Percentiles rank a stretch among this genome's conserved stretches.
Evolutionary conservation across 2,329 filamentous ascomycete species (phyloP).

Genomic region (Zasmidium citrigriseum): DNA sequence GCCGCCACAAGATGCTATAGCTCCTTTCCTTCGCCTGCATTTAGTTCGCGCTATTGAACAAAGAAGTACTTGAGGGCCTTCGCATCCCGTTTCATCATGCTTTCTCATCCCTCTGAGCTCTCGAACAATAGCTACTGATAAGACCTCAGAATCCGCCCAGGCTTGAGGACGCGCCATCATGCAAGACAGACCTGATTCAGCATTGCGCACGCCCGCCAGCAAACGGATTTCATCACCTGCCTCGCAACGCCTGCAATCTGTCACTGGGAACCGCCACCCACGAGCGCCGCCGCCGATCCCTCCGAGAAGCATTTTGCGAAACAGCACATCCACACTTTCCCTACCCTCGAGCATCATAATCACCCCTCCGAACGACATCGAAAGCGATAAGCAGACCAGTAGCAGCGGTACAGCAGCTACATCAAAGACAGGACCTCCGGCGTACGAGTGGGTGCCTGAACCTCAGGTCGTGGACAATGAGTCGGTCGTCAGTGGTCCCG

Average conservation of each 20-base stretch:
- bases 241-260: constrained; percentile 13
- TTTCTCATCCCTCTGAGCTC: background rate
- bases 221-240: constrained; percentile 9
- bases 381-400: background rate
- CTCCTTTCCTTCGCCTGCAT: background rate
- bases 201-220: constrained; percentile 4
- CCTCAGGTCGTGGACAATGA: constrained; percentile 13
- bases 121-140: background rate
- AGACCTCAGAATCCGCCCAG: background rate
- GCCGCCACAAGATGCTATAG: background rate
- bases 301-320: constrained; percentile 19
- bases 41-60: background rate
- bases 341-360: background rate
- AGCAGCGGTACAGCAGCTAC: constrained; percentile 13
- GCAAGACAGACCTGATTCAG: constrained; percentile 2
- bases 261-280: constrained; percentile 8
- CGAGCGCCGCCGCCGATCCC: constrained; percentile 22
- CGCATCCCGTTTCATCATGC: background rate
- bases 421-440: constrained; percentile 25
- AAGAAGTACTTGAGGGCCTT: background rate
- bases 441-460: constrained; percentile 29
- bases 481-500: constrained; percentile 18
- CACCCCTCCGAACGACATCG: background rate
- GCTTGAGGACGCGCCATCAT: background rate
- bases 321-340: constrained; percentile 10